Conservation (phyloP, 2,329 filamentous ascomycete genomes). For the Ophiostoma montium region DNA sequence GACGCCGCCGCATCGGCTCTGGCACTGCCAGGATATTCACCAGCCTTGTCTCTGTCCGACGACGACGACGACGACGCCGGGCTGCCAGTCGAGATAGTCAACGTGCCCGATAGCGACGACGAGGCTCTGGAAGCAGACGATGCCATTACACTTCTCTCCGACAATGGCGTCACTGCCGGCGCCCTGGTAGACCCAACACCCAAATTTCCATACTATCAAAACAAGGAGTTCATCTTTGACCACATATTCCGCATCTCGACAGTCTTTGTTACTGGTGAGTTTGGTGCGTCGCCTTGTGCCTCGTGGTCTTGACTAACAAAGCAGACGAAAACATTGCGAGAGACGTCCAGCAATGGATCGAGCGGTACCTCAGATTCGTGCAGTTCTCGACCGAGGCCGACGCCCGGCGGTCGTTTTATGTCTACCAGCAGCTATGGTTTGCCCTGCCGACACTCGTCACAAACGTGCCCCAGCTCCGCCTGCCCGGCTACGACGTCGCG, state of each 20-base stretch:
- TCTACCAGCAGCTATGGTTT: constrained; percentile 36
- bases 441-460: constrained; percentile 36
- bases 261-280: not conserved
- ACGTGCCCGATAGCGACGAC: constrained; percentile 23
- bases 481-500: constrained; percentile 1
- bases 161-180: not conserved
- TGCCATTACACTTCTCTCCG: not conserved
- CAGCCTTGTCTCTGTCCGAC: not conserved
- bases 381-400: constrained; percentile 20
- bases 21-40: constrained; percentile 14
- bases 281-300: too few species aligned
- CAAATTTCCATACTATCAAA: constrained; percentile 31
- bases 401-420: constrained; percentile 28
- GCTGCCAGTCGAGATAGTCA: constrained; percentile 30
- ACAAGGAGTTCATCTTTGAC: constrained; percentile 12
- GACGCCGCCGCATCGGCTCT: constrained; percentile 8
- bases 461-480: constrained; percentile 9
- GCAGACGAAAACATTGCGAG: constrained; percentile 17
- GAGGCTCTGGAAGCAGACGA: constrained; percentile 8
- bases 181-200: constrained; percentile 26
- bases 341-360: constrained; percentile 36
- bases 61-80: constrained; percentile 16
- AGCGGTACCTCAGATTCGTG: constrained; percentile 30
- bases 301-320: too few species aligned
- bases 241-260: not conserved